These are phyloP conservation scores for Aureoboletus auriporus DNA, from an alignment of 768 basidiomycete genomes.

Conservation along the genomic window DNA sequence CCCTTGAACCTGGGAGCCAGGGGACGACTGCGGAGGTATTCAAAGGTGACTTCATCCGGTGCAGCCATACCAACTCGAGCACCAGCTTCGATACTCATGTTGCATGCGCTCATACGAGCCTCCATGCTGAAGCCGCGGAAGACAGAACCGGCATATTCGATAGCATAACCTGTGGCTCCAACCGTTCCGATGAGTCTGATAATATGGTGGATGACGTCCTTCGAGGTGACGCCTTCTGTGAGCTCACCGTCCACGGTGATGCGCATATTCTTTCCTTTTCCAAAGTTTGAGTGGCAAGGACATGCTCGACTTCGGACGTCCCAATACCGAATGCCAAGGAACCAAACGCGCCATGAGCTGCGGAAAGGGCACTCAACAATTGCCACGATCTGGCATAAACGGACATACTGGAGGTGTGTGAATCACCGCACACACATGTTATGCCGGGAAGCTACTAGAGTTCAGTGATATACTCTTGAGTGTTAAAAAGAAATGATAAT, in stretches of 20 bases:
- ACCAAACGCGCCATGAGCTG: conserved; percentile 90
- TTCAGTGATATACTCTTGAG: background rate
- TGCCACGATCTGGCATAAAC: background rate
- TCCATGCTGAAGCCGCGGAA: conserved; percentile 87
- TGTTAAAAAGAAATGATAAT: background rate
- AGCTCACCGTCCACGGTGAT: conserved; percentile 84
- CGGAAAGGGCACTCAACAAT: conserved; percentile 1
- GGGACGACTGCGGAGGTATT: conserved; percentile 77
- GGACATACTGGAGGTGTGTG: conserved; percentile 82
- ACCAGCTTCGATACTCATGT: conserved; percentile 95
- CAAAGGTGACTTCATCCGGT: conserved; percentile 83
- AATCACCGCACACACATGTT: conserved; percentile 88
- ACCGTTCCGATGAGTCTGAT: conserved; percentile 90
- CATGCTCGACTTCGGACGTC: conserved; percentile 92
- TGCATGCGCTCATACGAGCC: conserved; percentile 86
- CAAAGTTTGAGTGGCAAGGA: conserved; percentile 87
- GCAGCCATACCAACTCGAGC: conserved; percentile 92
- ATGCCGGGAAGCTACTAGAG: conserved; percentile 60
- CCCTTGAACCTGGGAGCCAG: conserved; percentile 61
- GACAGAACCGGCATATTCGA: conserved; percentile 86
- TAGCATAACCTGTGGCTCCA: conserved; percentile 84
- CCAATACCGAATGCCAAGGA: conserved; percentile 92
- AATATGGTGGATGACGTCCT: conserved; percentile 87
- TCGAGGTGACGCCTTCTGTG: conserved; percentile 77
- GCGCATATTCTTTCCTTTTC: conserved; percentile 89